Base-by-base conservation (phyloP, 495 filamentous ascomycete species). In the Baudoinia panamericana region DNA sequence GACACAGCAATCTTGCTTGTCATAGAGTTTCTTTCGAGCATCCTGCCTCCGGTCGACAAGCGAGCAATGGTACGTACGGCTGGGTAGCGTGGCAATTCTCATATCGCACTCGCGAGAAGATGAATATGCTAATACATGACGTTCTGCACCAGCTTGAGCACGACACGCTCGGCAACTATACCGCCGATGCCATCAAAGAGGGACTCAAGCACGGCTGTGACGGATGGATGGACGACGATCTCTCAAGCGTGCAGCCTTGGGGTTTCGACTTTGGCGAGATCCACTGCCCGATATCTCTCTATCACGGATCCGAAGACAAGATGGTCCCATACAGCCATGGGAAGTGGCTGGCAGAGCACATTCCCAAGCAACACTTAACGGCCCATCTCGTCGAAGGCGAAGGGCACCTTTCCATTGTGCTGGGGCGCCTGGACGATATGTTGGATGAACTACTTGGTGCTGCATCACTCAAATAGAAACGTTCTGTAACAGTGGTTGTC, bases 241-340 rank as follows among this genome's bases (percentile, higher is more conserved):
- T 52, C 4, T 25, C 25, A 5, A 43, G 48, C n/a, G 11, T 52
- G 12, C 11, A 28, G 21, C 45, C 49, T 4, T 52, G 49, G 49
- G 49, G 49, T 12, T 52, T 52, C 24, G 49, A 52, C 4, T 7
- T 52, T 7, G 22, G 10, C 10, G 49, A 52, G 21, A 30, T 52
- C 18, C 39, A 44, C 25, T 16, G 24, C 2, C 49, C 49, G 11
- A 45, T 52, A 15, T 24, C 28, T 13, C 28, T 48, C 10, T 52
- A 48, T 35, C 44, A 47, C 12, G 49, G 49, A 4, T 36, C 18
- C 23, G 37, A 32, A 24, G 49, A 52, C 20, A 28, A 30, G 31
- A 52, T 52, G 49, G 37, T 43, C 12, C 49, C 49, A 12, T 52
- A 13, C 26, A 20, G 25, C 11, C 49, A 52, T 24, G 49, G 44